Evolutionary conservation across 2,329 filamentous ascomycete species (phyloP).

Genomic region (Scedosporium minutisporum): DNA sequence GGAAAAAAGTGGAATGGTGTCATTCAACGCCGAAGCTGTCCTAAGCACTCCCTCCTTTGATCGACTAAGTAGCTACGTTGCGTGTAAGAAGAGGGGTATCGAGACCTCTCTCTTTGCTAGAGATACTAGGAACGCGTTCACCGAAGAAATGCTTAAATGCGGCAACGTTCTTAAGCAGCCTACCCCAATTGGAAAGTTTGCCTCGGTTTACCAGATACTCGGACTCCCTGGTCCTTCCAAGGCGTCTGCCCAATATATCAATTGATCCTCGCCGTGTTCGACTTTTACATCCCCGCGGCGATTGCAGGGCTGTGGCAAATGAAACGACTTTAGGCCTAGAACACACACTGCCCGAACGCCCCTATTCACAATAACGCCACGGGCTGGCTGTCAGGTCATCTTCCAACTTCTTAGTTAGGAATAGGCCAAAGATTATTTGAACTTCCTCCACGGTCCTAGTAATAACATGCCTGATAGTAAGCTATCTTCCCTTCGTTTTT

Average conservation of each 20-base stretch:
- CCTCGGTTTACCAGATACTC: slow-evolving; percentile 15
- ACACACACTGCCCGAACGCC: not conserved
- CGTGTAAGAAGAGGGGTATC: slow-evolving; percentile 15
- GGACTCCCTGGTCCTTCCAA: slow-evolving; percentile 16
- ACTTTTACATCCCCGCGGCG: slow-evolving; percentile 24
- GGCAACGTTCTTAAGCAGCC: slow-evolving; percentile 23
- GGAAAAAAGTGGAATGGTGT: slow-evolving; percentile 9
- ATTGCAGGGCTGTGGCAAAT: slow-evolving; percentile 20
- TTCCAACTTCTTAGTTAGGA: not conserved
- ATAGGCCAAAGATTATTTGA: too few relatives aligned
- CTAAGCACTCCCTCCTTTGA: slow-evolving; percentile 13
- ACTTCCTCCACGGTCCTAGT: too few relatives aligned
- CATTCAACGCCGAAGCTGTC: slow-evolving; percentile 13
- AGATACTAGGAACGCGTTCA: slow-evolving; percentile 13
- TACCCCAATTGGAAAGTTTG: slow-evolving; percentile 18
- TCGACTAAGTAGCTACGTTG: slow-evolving; percentile 14
- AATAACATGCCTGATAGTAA: too few relatives aligned
- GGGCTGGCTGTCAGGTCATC: not conserved
- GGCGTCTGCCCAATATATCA: slow-evolving; percentile 22
- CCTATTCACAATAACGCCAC: not conserved
- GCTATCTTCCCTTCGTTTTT: too few relatives aligned
- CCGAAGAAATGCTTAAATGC: slow-evolving; percentile 19
- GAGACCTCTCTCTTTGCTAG: slow-evolving; percentile 24
- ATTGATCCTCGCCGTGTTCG: slow-evolving; percentile 17
- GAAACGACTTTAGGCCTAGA: not conserved